These are phyloP conservation scores for Corylus avellana DNA, from an alignment of 306 rosid genomes.

Conservation along the genomic window DNA sequence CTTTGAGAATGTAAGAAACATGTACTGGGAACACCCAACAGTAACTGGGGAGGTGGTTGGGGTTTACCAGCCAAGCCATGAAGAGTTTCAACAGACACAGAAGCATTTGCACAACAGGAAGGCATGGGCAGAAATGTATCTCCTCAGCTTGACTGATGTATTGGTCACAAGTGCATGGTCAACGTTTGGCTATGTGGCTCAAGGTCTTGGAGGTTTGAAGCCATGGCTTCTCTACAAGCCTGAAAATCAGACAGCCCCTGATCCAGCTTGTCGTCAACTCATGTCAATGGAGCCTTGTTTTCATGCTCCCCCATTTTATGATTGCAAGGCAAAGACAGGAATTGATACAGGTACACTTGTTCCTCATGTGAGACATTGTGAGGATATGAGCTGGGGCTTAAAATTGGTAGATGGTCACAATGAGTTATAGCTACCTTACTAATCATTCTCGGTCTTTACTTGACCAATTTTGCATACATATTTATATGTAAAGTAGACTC, in stretches of 20 bases:
- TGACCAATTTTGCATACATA: not conserved
- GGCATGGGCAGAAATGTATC: constrained; percentile 75
- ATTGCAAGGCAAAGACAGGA: constrained; percentile 71
- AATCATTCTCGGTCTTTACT: not conserved
- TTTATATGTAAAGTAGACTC: not conserved
- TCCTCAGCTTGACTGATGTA: constrained; percentile 59
- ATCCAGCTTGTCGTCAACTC: constrained; percentile 64
- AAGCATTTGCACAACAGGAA: constrained; percentile 63
- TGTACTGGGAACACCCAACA: constrained; percentile 72
- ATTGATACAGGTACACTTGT: constrained; percentile 59
- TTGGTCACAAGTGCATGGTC: constrained; percentile 80
- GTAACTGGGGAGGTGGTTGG: constrained; percentile 61
- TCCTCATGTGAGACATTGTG: constrained; percentile 74
- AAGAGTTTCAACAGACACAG: constrained; percentile 67
- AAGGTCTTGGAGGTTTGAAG: constrained; percentile 66
- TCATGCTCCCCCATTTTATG: constrained; percentile 79
- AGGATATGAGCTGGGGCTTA: constrained; percentile 82
- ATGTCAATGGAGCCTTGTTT: constrained; percentile 83
- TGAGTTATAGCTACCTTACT: constrained; percentile 18
- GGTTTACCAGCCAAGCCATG: constrained; percentile 72
- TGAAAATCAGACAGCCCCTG: constrained; percentile 54
- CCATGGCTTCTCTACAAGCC: constrained; percentile 80
- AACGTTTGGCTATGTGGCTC: constrained; percentile 78
- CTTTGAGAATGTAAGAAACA: constrained; percentile 55
- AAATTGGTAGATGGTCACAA: constrained; percentile 25